These are phyloP conservation scores for Pseudogymnoascus sp. DNA, from an alignment of 2,329 filamentous ascomycete species.

Conservation along the genomic window DNA sequence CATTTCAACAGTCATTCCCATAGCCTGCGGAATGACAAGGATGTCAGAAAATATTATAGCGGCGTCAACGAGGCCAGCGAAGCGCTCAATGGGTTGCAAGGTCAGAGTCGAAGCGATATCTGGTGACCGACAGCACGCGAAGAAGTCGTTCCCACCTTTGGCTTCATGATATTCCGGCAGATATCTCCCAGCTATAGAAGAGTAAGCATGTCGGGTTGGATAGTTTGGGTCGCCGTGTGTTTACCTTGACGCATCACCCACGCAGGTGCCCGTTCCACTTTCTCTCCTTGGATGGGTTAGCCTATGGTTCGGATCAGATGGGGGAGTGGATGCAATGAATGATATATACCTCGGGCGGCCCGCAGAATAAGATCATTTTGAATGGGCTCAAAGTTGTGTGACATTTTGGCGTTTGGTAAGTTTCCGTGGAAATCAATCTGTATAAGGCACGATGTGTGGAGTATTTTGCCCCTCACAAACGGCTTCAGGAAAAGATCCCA, in stretches of 20 bases:
- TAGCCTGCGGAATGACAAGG: conserved; percentile 90
- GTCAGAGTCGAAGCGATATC: conserved; percentile 91
- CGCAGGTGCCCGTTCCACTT: conserved; percentile 85
- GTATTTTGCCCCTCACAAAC: not conserved
- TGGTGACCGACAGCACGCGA: conserved; percentile 90
- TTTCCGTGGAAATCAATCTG: conserved; percentile 21
- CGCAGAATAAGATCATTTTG: conserved; percentile 89
- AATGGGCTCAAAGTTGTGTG: conserved; percentile 67
- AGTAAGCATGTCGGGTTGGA: conserved; percentile 11
- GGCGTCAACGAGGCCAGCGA: conserved; percentile 80
- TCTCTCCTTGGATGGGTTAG: conserved; percentile 55
- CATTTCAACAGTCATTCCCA: conserved; percentile 99
- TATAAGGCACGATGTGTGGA: not conserved
- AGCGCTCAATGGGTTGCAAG: conserved; percentile 90
- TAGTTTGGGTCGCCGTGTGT: conserved; percentile 19
- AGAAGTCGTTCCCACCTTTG: conserved; percentile 87
- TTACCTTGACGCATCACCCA: conserved; percentile 99
- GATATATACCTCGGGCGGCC: conserved; percentile 66
- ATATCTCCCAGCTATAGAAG: conserved; percentile 72
- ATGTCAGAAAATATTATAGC: conserved; percentile 99
- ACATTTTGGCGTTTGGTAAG: conserved; percentile 39
- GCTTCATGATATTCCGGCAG: conserved; percentile 96
- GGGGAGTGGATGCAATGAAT: not conserved
- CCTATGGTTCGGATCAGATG: conserved; percentile 3
- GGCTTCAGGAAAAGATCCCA: not conserved